phyloP scores from a whole-genome alignment of 1,284 basidiomycete species.

The Leccinum pachyderme region DNA sequence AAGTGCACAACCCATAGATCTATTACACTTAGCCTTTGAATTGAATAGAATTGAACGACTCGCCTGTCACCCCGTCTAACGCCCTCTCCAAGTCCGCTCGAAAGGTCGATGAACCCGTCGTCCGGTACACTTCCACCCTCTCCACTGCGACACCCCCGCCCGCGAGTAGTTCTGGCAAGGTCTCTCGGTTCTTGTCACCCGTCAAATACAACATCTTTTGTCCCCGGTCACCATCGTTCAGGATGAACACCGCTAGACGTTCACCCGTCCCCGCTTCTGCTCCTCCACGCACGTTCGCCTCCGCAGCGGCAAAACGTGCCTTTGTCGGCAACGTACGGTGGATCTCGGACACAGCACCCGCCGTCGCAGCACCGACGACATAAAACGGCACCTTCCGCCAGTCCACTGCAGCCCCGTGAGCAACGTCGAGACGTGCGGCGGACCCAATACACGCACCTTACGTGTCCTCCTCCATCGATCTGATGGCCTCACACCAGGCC shows the following conservation, averaged over 20 bases:
- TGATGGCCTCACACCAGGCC: constrained; percentile 55
- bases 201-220: constrained; percentile 63
- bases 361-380: constrained; percentile 68
- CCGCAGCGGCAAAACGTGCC: constrained; percentile 29
- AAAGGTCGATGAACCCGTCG: constrained; percentile 54
- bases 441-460: constrained; percentile 14
- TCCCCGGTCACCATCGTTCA: constrained; percentile 31
- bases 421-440: background rate
- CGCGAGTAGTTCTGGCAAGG: constrained; percentile 51
- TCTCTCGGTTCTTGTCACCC: constrained; percentile 81
- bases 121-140: constrained; percentile 65
- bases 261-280: constrained; percentile 60
- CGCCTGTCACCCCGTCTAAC: constrained; percentile 31
- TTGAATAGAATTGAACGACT: constrained; percentile 13
- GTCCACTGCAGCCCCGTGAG: constrained; percentile 19
- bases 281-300: constrained; percentile 23
- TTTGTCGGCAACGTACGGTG: constrained; percentile 29
- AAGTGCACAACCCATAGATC: constrained; percentile 68
- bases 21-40: background rate
- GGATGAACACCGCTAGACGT: constrained; percentile 62
- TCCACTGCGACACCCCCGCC: constrained; percentile 45
- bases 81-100: constrained; percentile 41
- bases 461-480: constrained; percentile 6
- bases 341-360: constrained; percentile 43
- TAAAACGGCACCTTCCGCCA: constrained; percentile 69